Conservation (phyloP, 2,329 filamentous ascomycete species). For the Cryphonectria parasitica region DNA sequence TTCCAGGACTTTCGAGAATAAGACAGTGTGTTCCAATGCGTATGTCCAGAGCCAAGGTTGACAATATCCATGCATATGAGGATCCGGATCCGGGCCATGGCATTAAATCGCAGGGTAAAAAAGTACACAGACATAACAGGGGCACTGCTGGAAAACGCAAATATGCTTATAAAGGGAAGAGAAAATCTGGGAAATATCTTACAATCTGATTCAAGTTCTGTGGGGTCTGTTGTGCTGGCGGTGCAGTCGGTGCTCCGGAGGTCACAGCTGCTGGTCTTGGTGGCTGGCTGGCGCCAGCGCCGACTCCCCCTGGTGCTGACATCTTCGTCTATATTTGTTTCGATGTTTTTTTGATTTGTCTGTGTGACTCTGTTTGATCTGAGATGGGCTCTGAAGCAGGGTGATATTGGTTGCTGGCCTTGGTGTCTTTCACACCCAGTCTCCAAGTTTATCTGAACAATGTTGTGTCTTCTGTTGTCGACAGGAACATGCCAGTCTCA, state of each 20-base stretch:
- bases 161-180: background rate
- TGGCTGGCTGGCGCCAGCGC: conserved; percentile 20
- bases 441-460: background rate
- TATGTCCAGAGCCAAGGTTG: background rate
- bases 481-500: background rate
- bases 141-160: too few relatives aligned
- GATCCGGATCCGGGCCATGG: background rate
- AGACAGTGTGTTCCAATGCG: background rate
- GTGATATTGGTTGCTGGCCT: background rate
- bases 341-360: background rate
- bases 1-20: background rate
- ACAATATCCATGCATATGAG: background rate
- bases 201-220: conserved; percentile 97
- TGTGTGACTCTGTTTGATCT: too few relatives aligned
- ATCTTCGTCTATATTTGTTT: conserved; percentile 5
- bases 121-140: background rate
- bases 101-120: background rate
- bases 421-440: background rate
- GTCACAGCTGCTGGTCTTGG: conserved; percentile 12
- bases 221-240: conserved; percentile 81
- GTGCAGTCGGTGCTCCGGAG: conserved; percentile 37
- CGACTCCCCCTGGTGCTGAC: conserved; percentile 19
- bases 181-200: conserved; percentile 48
- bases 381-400: background rate
- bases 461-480: background rate